Evolutionary conservation across 345 rosid species (phyloP).

Genomic region (Stellera chamaejasme): DNA sequence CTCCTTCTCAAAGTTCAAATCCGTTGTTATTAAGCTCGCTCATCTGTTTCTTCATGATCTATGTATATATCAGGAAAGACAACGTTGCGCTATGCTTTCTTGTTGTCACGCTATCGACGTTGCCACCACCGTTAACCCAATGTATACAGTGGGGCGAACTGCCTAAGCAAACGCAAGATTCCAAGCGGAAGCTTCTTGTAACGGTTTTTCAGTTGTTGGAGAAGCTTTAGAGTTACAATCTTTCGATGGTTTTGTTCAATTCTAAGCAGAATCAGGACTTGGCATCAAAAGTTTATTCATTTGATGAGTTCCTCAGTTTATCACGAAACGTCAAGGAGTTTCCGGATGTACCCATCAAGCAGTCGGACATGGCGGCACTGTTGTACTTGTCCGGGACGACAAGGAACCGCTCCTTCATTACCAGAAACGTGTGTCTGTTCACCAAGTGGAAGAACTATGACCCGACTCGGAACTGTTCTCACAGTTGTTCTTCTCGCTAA

Average conservation of each 20-base stretch:
- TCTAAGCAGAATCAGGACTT: slow-evolving; percentile 15
- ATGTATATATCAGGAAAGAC: slow-evolving; percentile 51
- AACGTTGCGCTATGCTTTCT: slow-evolving; percentile 79
- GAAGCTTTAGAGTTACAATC: slow-evolving; percentile 45
- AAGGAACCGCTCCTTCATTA: too few relatives aligned
- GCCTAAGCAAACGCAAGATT: slow-evolving; percentile 59
- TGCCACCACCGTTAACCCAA: slow-evolving; percentile 69
- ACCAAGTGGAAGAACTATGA: too few relatives aligned
- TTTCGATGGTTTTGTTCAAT: slow-evolving; percentile 54
- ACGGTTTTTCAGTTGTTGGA: slow-evolving; percentile 55
- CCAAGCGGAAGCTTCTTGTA: slow-evolving; percentile 53
- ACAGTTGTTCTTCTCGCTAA: too few relatives aligned
- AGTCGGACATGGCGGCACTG: slow-evolving; percentile 55
- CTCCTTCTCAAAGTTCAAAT: slow-evolving; percentile 52
- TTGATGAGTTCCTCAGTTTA: slow-evolving; percentile 41
- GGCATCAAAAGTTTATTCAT: slow-evolving; percentile 21
- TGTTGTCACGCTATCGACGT: slow-evolving; percentile 43
- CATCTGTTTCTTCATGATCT: slow-evolving; percentile 55
- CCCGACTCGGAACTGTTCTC: too few relatives aligned
- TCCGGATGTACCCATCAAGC: slow-evolving; percentile 35
- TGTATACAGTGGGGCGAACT: slow-evolving; percentile 55
- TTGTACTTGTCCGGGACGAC: slow-evolving; percentile 76
- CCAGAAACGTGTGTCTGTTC: too few relatives aligned
- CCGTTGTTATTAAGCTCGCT: slow-evolving; percentile 45
- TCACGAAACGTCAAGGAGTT: slow-evolving; percentile 35